phyloP scores from a whole-genome alignment of 139 green algal species.

The Nannochloris sp. region DNA sequence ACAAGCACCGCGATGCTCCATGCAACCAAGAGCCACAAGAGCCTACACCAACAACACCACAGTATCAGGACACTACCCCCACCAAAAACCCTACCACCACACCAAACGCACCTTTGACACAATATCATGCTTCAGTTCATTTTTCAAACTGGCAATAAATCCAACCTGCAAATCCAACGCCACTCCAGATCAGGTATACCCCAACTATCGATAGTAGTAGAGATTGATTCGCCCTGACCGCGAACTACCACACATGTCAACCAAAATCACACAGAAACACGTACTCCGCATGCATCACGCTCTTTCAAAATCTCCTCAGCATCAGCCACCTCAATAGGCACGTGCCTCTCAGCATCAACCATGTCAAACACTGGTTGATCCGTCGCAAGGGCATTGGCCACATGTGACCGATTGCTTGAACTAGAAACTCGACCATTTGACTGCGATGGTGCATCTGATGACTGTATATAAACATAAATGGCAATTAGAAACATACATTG shows the following conservation, averaged over 20 bases:
- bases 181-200: too few relatives aligned
- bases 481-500: too few relatives aligned
- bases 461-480: too few relatives aligned
- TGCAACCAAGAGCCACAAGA: slow-evolving; percentile 88
- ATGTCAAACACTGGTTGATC: not conserved
- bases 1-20: slow-evolving; percentile 98
- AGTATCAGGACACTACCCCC: not conserved
- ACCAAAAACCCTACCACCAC: not conserved
- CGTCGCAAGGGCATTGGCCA: not conserved
- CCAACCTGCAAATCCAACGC: slow-evolving; percentile 60
- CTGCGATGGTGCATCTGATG: too few relatives aligned
- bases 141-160: slow-evolving; percentile 91
- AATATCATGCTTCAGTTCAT: slow-evolving; percentile 81
- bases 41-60: slow-evolving; percentile 44
- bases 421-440: not conserved
- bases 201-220: not conserved
- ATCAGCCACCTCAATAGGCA: slow-evolving; percentile 50
- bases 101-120: slow-evolving; percentile 60
- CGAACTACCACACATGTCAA: not conserved
- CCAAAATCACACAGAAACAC: slow-evolving; percentile 10
- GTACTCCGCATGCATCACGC: slow-evolving; percentile 89
- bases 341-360: not conserved
- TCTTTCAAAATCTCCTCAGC: slow-evolving; percentile 87
- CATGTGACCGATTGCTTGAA: not conserved
- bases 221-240: too few relatives aligned